Evolutionary conservation across 495 filamentous ascomycete species (phyloP), one percentile per base, ranked within the genome.

Genomic region (Penicillium pulvis): DNA sequence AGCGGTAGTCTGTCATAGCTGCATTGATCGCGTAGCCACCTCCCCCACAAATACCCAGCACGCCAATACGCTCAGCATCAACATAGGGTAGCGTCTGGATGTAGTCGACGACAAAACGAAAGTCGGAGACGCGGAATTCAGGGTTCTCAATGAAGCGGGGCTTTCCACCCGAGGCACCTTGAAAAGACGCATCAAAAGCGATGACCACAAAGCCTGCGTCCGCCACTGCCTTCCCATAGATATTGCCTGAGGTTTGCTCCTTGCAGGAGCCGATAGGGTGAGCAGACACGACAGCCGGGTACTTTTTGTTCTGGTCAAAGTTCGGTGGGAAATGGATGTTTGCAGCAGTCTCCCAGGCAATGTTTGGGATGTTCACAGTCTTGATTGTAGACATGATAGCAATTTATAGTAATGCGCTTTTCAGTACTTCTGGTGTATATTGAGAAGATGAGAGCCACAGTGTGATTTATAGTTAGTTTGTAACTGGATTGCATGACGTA

Each of bases 91-190:
- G 65, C 9, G 61, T 61, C 41, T 67, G 65, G 35, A 75, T 57
- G 63, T 69, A 75, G 42, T 61, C 57, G 50, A 73, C 72, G 1
- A 72, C 73, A n/a, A 11, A 58, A 41, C 59, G 65, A 46, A 70
- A 61, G 35, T 74, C 74, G 46, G 72, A 69, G 14, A 64, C 72
- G 14, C 72, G 63, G 31, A 71, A 67, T 24, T 64, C 51, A 4
- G 74, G 74, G 55, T 74, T 64, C 55, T 74, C 75, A 19, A 75
- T 57, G 39, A 64, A 60, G 6, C 69, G 64, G 9, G 75, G 75
- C 36, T 55, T 31, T 2, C 72, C 73, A 11, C 56, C 65, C 19
- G 64, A 70, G 26, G 66, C 64, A 7, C 75, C 72, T 51, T 74
- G 72, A 48, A 68, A 75, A 1, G 67, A 69, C 12, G 70, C 71